Evolutionary conservation across 805 yeast species (phyloP), one percentile per base, ranked within the genome.

Genomic region (Ogataea degrootiae): DNA sequence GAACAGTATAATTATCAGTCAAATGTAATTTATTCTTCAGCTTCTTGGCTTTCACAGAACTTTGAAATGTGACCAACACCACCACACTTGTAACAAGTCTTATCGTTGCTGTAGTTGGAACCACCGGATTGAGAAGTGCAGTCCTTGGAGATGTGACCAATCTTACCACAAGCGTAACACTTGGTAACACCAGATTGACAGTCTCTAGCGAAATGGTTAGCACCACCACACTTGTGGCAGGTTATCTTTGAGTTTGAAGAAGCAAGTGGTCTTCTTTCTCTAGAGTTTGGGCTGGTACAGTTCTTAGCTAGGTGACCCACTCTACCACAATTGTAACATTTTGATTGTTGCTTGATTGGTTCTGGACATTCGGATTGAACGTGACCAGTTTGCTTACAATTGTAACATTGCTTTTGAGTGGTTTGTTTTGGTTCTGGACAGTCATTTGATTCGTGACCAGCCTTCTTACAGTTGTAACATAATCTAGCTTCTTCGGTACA

Each of bases 201-300:
- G 69, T 88, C 96, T 73, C 87, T 85, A 56, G 96, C 96, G 72
- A 83, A 85, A 70, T 89, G 96, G 81, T 87, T 87, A 65, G 94
- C 90, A 55, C 92, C 94, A 63, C 95, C 95, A 68, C 96, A 87
- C 72, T 84, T 87, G 83, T 85, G 86, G 72, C 96, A 87, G 49
- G 87, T 79, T 52, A 84, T 72, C 51, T 71, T 70, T 54, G 62
- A 53, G 16, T 71, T 70, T 54, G 62, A 53, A 19, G 62, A 52
- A 19, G 55, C 48, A 45, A 61, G 56, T 22, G 61, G 74, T 33
- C 33, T 48, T 41, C 23, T 39, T 16, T 23, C 22, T n/a, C 51
- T 29, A 59, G 45, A 6, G 45, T 23, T 55, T 77, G 77, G 61
- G 77, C 75, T 51, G 78, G 65, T 43, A 69, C 96, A 88, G 68